These are phyloP conservation scores for Backusella australiensis DNA, from an alignment of 192 early-diverging fungal species.

Conservation along the genomic window DNA sequence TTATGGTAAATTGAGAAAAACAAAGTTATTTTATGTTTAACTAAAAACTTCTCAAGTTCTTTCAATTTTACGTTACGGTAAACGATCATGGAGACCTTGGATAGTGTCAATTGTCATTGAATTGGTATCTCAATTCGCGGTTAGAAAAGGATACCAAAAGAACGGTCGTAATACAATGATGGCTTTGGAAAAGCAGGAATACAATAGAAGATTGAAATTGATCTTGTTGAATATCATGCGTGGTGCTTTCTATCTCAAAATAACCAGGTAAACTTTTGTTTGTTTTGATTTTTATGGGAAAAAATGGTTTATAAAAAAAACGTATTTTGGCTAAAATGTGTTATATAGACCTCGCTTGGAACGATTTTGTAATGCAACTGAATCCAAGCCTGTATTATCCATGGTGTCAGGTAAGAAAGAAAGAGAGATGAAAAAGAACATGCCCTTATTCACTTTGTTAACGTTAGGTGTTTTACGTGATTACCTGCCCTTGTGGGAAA, in stretches of 20 bases:
- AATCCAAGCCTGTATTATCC: slow-evolving; percentile 73
- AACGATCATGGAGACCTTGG: slow-evolving; percentile 81
- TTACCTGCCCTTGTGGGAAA: slow-evolving; percentile 89
- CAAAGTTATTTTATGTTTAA: neutral
- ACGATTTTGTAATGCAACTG: slow-evolving; percentile 59
- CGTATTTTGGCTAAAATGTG: neutral
- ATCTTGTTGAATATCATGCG: slow-evolving; percentile 83
- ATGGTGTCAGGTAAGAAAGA: slow-evolving; percentile 58
- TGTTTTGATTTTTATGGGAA: neutral
- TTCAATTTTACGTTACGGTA: slow-evolving; percentile 71
- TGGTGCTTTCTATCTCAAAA: slow-evolving; percentile 78
- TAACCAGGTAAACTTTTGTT: slow-evolving; percentile 61
- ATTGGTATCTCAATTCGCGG: slow-evolving; percentile 45
- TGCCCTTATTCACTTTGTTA: neutral
- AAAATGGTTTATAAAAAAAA: neutral
- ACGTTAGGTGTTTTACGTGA: slow-evolving; percentile 60
- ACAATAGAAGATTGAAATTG: slow-evolving; percentile 66
- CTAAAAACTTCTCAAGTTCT: slow-evolving; percentile 48
- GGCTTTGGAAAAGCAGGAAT: slow-evolving; percentile 76
- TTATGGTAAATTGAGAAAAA: slow-evolving; percentile 59
- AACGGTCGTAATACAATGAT: slow-evolving; percentile 38
- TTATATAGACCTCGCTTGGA: slow-evolving; percentile 55
- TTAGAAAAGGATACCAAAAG: slow-evolving; percentile 25
- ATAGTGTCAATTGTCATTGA: slow-evolving; percentile 78
- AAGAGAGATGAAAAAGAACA: neutral